Conservation (phyloP, 31 red algal genomes). For the Asparagopsis taxiformis region DNA sequence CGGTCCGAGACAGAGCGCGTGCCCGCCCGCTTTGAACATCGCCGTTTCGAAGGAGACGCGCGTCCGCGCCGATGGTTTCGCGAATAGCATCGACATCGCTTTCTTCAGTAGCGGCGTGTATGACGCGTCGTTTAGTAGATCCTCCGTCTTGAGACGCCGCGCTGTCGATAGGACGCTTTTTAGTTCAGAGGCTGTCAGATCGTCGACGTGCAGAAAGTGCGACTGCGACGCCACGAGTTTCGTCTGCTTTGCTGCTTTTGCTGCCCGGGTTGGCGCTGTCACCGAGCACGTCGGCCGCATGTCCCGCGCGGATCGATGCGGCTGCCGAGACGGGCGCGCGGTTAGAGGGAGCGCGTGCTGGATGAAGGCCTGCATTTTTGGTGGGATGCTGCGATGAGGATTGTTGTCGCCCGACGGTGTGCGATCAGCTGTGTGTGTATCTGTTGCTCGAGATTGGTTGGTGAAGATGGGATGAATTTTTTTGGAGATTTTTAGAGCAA, state of each 20-base stretch:
- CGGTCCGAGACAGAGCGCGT: slow-evolving; percentile 79
- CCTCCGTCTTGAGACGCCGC: slow-evolving; percentile 9
- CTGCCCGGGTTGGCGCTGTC: slow-evolving; percentile 13
- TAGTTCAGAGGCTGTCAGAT: slow-evolving; percentile 48
- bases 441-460: no score
- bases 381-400: no score
- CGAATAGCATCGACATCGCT: slow-evolving; percentile 96
- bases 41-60: slow-evolving; percentile 97
- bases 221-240: slow-evolving; percentile 35
- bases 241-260: background rate
- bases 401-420: no score
- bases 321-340: background rate
- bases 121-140: slow-evolving; percentile 25
- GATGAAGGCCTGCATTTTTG: background rate
- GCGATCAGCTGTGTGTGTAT: no score
- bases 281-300: slow-evolving; percentile 7
- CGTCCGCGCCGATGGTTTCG: slow-evolving; percentile 93
- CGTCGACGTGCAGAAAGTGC: slow-evolving; percentile 89
- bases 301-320: background rate
- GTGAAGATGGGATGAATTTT: no score
- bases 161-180: slow-evolving; percentile 18
- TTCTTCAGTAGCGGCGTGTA: slow-evolving; percentile 60
- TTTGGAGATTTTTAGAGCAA: no score
- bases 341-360: background rate
- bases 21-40: slow-evolving; percentile 84